Evolutionary conservation across 1,284 basidiomycete genomes (phyloP), one percentile per base, ranked within the genome.

Genomic region (Tilletia caries): DNA sequence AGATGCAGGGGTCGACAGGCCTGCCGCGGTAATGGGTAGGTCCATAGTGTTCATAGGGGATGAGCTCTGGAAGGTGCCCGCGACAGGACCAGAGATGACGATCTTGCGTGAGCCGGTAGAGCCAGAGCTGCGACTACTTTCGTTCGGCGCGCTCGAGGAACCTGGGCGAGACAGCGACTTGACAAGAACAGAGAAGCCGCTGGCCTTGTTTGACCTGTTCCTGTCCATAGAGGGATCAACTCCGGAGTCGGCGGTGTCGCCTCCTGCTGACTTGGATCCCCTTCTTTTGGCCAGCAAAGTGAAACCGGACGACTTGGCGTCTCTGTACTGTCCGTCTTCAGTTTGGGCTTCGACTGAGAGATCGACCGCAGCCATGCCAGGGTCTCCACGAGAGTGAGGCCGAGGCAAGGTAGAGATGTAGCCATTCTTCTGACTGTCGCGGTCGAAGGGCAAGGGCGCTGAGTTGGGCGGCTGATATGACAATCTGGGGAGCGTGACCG

Each of bases 141-240:
- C n/a, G n/a, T n/a, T n/a, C n/a, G n/a, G n/a, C n/a, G n/a, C n/a
- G n/a, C n/a, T n/a, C n/a, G n/a, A n/a, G 13, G 32, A 62, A 1
- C 58, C 58, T 34, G 58, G 58, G 20, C 58, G 27, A 15, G 58
- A 62, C n/a, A 54, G 52, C 13, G 52, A 54, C 25, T 54, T 54
- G n/a, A 54, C 23, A 23, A 23, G 13, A 29, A 23, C 52, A 13
- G 52, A 15, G 52, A 15, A 4, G 52, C 23, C 27, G 25, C 25
- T 54, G 52, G 25, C 15, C 25, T 27, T 27, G 52, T 6, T 54
- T 13, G n/a, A 15, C 25, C 8, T 54, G 23, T 2, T 27, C 25
- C 25, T 54, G 25, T 18, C 23, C 25, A 54, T 29, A 27, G 48
- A 27, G 52, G 5, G n/a, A 5, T 23, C 2, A 29, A 3, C 13